Base-by-base conservation (phyloP, 73 alveolate genomes). In the Paramecium octaurelia region DNA sequence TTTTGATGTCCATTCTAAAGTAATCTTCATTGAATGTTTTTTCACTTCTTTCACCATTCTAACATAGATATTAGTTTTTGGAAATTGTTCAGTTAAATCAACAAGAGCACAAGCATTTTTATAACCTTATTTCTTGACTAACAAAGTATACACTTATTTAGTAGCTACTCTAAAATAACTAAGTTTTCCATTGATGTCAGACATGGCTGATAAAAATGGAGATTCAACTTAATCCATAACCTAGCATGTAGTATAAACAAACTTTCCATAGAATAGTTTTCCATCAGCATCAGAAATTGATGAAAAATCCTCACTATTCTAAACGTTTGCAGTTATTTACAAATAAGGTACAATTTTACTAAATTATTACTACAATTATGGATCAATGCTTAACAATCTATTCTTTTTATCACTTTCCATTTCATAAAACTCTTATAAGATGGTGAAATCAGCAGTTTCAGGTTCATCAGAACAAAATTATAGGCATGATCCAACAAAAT, bases 381-480 rank as follows among this genome's bases (percentile, higher is more conserved):
- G 84, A 27, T 64, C 84, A 23, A 64, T 31, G 9, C 29, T n/a
- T 64, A 64, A 24, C 0, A 64, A 1, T 64, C 84, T 64, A 11
- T 27, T 31, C 9, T 64, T 64, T 24, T 27, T 27, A 12, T 27
- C 69, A 54, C 5, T 27, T 14, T 64, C 84, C 84, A 64, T 31
- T 31, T 64, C 84, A 64, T 31, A 31, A 16, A 64, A 64, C 24
- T 64, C 84, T 34, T 64, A 64, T 31, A 64, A 12, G 8, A 64
- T n/a, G 31, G 42, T 34, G 27, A 64, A 64, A 64, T 64, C 84
- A 64, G 84, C 84, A 8, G 84, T 31, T 64, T 64, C 84, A 12
- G 84, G 84, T 64, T 64, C 84, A 64, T 64, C 84, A 12, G 84
- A 64, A 64, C 84, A 64, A 64, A 64, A 64, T 31, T 64, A 64